Conservation (phyloP, 139 green algal species). For the Micractinium conductrix region DNA sequence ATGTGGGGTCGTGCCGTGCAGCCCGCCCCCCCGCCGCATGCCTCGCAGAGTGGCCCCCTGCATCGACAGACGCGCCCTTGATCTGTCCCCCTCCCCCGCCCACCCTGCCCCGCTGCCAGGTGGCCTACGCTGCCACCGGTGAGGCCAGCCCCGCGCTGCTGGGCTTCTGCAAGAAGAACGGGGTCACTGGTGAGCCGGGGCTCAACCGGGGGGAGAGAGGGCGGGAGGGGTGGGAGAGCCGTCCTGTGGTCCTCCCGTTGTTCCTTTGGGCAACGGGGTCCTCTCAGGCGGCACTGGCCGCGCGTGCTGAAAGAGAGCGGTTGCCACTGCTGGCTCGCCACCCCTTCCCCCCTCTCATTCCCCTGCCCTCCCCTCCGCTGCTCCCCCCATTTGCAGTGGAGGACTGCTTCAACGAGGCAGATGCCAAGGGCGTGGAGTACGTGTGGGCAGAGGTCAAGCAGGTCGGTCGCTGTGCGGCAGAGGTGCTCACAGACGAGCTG, state of each 20-base stretch:
- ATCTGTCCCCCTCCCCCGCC: too few species aligned
- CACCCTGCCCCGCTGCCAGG: too few species aligned
- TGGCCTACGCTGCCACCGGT: conserved; percentile 75
- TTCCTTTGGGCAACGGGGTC: too few species aligned
- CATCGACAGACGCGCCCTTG: too few species aligned
- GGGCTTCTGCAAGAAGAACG: conserved; percentile 96
- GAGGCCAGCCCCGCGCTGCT: conserved; percentile 87
- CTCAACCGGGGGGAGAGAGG: too few species aligned
- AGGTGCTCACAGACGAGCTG: conserved; percentile 84
- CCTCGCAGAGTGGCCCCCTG: too few species aligned
- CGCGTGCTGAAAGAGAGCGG: too few species aligned
- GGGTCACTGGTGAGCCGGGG: conserved; percentile 58
- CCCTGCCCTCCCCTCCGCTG: neutral
- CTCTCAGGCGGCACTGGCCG: too few species aligned
- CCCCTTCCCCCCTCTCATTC: neutral
- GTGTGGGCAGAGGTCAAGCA: conserved; percentile 80
- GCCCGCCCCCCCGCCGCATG: too few species aligned
- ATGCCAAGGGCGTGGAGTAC: conserved; percentile 95
- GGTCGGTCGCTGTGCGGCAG: conserved; percentile 57
- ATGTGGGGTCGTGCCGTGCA: too few species aligned
- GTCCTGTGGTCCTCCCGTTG: too few species aligned
- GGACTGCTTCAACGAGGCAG: conserved; percentile 57
- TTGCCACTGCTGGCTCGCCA: neutral
- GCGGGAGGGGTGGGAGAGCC: too few species aligned
- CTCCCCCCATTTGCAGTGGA: conserved; percentile 27